Evolutionary conservation across 1,284 basidiomycete genomes (phyloP).

Genomic region (Boletus mariae): DNA sequence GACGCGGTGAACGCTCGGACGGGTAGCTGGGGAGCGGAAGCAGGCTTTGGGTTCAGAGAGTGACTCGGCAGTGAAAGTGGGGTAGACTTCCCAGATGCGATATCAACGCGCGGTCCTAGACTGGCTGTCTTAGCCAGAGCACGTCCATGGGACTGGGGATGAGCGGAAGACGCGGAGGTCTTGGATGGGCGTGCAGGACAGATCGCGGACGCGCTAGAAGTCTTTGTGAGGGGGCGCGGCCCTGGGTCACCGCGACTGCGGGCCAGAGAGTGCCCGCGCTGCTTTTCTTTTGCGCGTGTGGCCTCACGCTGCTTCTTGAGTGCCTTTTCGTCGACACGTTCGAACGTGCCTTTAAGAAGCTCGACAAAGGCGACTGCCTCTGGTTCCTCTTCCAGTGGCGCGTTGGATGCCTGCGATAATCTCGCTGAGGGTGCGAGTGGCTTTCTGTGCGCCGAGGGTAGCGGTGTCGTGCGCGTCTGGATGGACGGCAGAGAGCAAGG

Average conservation of each 20-base stretch:
- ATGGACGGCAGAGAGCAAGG: not conserved
- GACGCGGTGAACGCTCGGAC: not conserved
- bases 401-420: slow-evolving; percentile 19
- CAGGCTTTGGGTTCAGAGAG: slow-evolving; percentile 15
- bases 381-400: slow-evolving; percentile 17
- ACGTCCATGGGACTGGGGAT: slow-evolving; percentile 9
- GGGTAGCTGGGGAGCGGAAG: slow-evolving; percentile 1
- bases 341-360: slow-evolving; percentile 23
- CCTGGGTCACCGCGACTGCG: not conserved
- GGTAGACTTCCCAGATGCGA: slow-evolving; percentile 14
- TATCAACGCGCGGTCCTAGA: not conserved
- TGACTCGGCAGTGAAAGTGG: slow-evolving; percentile 12
- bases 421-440: not conserved
- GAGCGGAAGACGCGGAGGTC: not conserved
- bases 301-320: slow-evolving; percentile 21
- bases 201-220: slow-evolving; percentile 21
- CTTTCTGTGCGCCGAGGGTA: not conserved
- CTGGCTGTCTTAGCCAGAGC: slow-evolving; percentile 12
- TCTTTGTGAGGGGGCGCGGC: slow-evolving; percentile 18
- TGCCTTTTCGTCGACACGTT: slow-evolving; percentile 26
- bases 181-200: not conserved
- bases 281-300: slow-evolving; percentile 8
- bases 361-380: slow-evolving; percentile 23
- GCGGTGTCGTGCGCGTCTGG: not conserved
- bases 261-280: slow-evolving; percentile 4